A percentile compares a stretch with the other conserved stretches of the same genome.
These are phyloP conservation scores for Alloascoidea hylecoeti DNA, from an alignment of 805 yeast species.

Conservation along the genomic window DNA sequence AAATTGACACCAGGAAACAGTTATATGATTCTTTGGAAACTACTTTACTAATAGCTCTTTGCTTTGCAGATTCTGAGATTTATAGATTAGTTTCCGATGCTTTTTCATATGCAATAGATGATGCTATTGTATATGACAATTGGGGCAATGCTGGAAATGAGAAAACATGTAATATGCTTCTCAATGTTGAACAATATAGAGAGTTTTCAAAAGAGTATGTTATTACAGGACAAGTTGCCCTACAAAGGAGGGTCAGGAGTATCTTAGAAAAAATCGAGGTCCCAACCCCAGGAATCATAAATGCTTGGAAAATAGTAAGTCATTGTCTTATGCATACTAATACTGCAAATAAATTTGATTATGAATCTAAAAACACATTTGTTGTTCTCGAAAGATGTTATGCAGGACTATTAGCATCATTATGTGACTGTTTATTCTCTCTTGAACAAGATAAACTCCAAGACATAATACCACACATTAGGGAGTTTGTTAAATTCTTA, in stretches of 20 bases:
- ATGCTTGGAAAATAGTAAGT: conserved; percentile 27
- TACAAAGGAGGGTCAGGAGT: conserved; percentile 45
- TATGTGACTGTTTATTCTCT: conserved; percentile 14
- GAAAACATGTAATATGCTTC: conserved; percentile 5
- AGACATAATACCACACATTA: conserved; percentile 27
- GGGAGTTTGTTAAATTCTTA: conserved; percentile 25
- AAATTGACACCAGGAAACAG: conserved; percentile 14
- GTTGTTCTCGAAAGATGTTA: conserved; percentile 38
- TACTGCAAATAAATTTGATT: conserved; percentile 11
- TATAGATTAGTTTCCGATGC: conserved; percentile 31
- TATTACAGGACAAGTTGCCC: conserved; percentile 54
- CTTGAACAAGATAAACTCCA: too few species aligned
- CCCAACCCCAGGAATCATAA: conserved; percentile 17
- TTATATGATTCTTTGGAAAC: conserved; percentile 31
- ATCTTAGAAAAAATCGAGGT: conserved; percentile 10
- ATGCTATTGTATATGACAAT: conserved; percentile 12
- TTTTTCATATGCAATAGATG: conserved; percentile 17
- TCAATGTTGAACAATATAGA: conserved; percentile 20
- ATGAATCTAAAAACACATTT: conserved; percentile 6
- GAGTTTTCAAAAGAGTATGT: conserved; percentile 36
- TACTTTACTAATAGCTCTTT: conserved; percentile 33
- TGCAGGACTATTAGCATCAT: conserved; percentile 61
- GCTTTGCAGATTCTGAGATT: conserved; percentile 34
- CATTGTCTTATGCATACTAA: conserved; percentile 27
- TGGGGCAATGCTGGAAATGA: conserved; percentile 6